phyloP scores from a whole-genome alignment of 2,329 filamentous ascomycete genomes.

The Myriangium duriaei region DNA sequence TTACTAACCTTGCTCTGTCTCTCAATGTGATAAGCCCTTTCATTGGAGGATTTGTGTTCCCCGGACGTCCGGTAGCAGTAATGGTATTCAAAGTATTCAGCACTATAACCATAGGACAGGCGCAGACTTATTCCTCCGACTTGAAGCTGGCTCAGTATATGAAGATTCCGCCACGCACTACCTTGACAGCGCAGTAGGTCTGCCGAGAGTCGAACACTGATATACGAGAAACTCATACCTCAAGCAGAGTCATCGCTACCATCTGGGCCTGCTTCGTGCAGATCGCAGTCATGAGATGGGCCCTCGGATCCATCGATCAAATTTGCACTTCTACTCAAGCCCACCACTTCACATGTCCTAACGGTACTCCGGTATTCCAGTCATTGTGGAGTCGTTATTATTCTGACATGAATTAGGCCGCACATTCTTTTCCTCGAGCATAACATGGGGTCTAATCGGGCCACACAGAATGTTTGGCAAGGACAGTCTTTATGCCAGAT shows the following conservation, averaged over 20 bases:
- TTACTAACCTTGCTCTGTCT: constrained; percentile 49
- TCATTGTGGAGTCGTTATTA: no score
- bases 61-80: constrained; percentile 74
- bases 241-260: no score
- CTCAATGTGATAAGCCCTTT: constrained; percentile 29
- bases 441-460: constrained; percentile 55
- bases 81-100: constrained; percentile 92
- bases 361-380: no score
- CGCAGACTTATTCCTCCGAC: constrained; percentile 78
- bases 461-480: constrained; percentile 35
- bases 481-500: constrained; percentile 59
- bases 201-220: no score
- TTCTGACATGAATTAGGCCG: no score
- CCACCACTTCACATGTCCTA: constrained; percentile 82
- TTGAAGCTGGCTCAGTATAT: constrained; percentile 81
- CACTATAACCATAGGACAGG: constrained; percentile 49
- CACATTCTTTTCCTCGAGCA: constrained; percentile 82
- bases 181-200: constrained; percentile 69
- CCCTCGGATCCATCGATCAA: constrained; percentile 63
- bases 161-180: constrained; percentile 69
- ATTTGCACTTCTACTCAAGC: constrained; percentile 68
- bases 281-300: constrained; percentile 79
- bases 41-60: constrained; percentile 69
- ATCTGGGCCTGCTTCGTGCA: constrained; percentile 68
- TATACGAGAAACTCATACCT: no score